phyloP scores from a whole-genome alignment of 257 asterid species.

The Fraxinus cuspidata region DNA sequence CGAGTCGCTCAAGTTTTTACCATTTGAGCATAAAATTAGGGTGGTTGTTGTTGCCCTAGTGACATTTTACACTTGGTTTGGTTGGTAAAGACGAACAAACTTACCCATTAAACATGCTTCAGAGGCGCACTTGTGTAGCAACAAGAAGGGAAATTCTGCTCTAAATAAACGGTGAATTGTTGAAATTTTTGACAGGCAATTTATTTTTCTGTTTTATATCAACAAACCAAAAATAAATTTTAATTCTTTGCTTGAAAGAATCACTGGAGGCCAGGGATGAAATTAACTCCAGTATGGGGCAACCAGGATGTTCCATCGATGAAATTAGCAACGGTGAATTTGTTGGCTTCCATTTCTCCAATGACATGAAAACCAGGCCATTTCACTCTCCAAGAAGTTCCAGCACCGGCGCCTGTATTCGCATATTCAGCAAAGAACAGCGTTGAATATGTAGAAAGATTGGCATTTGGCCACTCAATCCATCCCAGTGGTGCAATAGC shows the following conservation, averaged over 20 bases:
- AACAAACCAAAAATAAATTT: too few relatives aligned
- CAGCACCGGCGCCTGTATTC: constrained; percentile 14
- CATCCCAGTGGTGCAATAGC: constrained; percentile 15
- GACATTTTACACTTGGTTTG: too few relatives aligned
- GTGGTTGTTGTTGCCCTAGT: too few relatives aligned
- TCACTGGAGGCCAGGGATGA: constrained; percentile 29
- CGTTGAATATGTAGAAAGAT: neutral
- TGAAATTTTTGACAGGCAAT: too few relatives aligned
- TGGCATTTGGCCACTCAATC: constrained; percentile 19
- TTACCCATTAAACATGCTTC: too few relatives aligned
- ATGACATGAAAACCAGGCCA: constrained; percentile 25
- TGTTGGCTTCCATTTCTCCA: constrained; percentile 16
- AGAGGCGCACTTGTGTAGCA: too few relatives aligned
- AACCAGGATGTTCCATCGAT: constrained; percentile 51
- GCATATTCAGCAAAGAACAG: constrained; percentile 17
- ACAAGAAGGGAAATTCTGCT: too few relatives aligned
- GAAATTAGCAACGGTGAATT: constrained; percentile 27
- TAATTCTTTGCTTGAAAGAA: neutral
- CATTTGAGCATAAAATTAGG: too few relatives aligned
- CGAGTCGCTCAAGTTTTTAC: too few relatives aligned
- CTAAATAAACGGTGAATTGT: too few relatives aligned
- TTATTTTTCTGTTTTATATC: too few relatives aligned
- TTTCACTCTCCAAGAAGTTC: neutral
- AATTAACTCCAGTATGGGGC: constrained; percentile 55
- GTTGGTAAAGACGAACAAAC: too few relatives aligned